A percentile compares a stretch with the other conserved stretches of the same genome.
Conservation (phyloP, 2,329 filamentous ascomycete species). For the Penicillium fuscoglaucum region DNA sequence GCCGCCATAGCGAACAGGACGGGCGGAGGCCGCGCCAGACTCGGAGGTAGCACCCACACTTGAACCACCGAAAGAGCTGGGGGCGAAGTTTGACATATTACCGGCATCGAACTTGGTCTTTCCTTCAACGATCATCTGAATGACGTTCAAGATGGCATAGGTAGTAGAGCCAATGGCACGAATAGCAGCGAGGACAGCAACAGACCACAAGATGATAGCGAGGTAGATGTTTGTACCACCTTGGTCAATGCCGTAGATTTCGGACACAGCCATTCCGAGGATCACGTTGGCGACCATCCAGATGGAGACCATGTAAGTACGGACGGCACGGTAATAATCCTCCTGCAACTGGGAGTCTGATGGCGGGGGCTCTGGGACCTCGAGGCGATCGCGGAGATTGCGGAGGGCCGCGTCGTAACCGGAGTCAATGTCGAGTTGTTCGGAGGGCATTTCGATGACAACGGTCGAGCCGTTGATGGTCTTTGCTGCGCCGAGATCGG, state of each 20-base stretch:
- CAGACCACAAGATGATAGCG: conserved; percentile 88
- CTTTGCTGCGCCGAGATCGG: conserved; percentile 83
- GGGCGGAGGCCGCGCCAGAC: conserved; percentile 11
- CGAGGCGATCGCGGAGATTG: conserved; percentile 89
- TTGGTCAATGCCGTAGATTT: conserved; percentile 72
- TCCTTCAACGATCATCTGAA: conserved; percentile 86
- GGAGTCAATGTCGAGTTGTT: conserved; percentile 96
- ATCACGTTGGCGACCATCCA: conserved; percentile 94
- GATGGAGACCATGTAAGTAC: conserved; percentile 94
- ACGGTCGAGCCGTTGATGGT: conserved; percentile 75
- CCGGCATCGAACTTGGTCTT: conserved; percentile 61
- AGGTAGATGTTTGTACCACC: conserved; percentile 87
- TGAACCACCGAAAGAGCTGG: conserved; percentile 25
- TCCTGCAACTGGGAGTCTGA: conserved; percentile 87
- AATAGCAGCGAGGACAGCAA: conserved; percentile 83
- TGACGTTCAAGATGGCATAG: conserved; percentile 78
- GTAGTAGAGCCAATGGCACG: conserved; percentile 77
- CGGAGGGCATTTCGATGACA: conserved; percentile 94
- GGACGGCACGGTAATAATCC: conserved; percentile 96
- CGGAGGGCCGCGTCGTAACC: conserved; percentile 96
- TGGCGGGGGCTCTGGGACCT: conserved; percentile 64
- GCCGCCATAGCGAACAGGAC: conserved; percentile 33
- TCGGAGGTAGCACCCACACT: conserved; percentile 25
- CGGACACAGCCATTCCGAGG: conserved; percentile 87
- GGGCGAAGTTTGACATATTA: conserved; percentile 33